Conservation (phyloP, 164 flowering plant genomes). For the Malania oleifera region DNA sequence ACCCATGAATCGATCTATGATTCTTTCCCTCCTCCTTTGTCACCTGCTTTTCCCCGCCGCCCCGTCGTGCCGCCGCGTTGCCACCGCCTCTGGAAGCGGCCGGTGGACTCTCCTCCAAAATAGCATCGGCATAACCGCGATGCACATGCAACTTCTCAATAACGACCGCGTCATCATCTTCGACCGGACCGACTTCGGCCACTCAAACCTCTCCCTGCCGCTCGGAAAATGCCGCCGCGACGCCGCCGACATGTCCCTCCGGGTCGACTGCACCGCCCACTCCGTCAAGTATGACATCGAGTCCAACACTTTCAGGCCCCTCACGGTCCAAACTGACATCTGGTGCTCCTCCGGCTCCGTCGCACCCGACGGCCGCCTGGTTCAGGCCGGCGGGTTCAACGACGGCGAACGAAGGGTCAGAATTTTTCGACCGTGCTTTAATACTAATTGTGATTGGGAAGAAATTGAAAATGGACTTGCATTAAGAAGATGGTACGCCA, state of each 20-base stretch:
- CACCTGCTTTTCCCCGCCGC: no score
- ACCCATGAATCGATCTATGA: no score
- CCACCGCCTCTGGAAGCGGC: conserved; percentile 7
- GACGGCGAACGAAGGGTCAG: conserved; percentile 10
- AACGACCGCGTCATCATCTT: conserved; percentile 16
- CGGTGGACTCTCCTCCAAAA: conserved; percentile 12
- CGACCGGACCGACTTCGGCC: conserved; percentile 21
- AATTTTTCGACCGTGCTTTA: conserved; percentile 9
- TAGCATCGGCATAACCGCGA: conserved; percentile 17
- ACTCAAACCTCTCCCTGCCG: conserved; percentile 17
- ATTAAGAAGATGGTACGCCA: conserved; percentile 19
- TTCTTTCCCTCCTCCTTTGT: neutral
- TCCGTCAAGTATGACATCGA: conserved; percentile 7
- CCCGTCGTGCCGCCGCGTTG: no score
- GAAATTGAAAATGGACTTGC: conserved; percentile 2
- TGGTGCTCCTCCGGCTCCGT: conserved; percentile 20
- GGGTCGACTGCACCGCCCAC: conserved; percentile 16
- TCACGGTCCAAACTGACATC: conserved; percentile 14
- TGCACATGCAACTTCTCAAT: conserved; percentile 21
- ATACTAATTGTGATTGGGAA: conserved; percentile 14
- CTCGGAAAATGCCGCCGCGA: conserved; percentile 8
- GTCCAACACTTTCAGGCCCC: conserved; percentile 13
- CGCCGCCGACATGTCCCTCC: conserved; percentile 3
- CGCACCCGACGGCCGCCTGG: conserved; percentile 15
- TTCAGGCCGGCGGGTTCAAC: conserved; percentile 19